Base-by-base conservation (phyloP, 2,329 filamentous ascomycete genomes). In the Grosmannia clavigera region DNA sequence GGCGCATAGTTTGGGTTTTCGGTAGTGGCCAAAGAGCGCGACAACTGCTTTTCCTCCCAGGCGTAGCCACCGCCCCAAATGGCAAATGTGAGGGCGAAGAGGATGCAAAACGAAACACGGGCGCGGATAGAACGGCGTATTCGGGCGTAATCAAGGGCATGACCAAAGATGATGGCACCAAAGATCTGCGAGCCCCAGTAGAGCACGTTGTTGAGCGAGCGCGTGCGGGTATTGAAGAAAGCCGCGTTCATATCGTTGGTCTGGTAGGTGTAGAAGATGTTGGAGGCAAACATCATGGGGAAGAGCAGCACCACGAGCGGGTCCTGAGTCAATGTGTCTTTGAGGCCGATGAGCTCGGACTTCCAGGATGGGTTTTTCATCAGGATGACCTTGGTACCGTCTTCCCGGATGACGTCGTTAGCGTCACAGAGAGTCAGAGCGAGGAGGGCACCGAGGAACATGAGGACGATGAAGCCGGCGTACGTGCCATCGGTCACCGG, bases 331-430 rank as follows among this genome's bases (percentile, higher is more conserved):
- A 95, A 74, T 0, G 87, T 90, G 71, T 94, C 81, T 71, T 79
- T 86, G 2, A 96, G 81, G 60, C 91, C 91, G 22, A 81, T 64
- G 63, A 95, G 72, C 73, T 96, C 91, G 3, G 87, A 85, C 68
- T 83, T 82, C 88, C 88, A 95, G 58, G 87, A 88, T 3, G 91
- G 91, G 72, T 95, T 88, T 77, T 94, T 92, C 87, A 92, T 95
- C 64, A 92, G 74, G 64, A 95, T 90, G 69, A 95, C 84, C 61
- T 83, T 81, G 61, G 87, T 87, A 61, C 90, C 89, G 69, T 96
- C 90, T 46, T 80, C 77, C 63, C 91, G 89, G 65, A 88, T 76
- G 63, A 96, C 81, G 60, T 83, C 81, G 66, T 81, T 81, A 46
- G 88, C 87, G 67, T 94, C 83, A 67, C 83, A 83, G 4, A 95